Conservation (phyloP, 176 grass and related monocot species). For the Tuctoria greenei region DNA sequence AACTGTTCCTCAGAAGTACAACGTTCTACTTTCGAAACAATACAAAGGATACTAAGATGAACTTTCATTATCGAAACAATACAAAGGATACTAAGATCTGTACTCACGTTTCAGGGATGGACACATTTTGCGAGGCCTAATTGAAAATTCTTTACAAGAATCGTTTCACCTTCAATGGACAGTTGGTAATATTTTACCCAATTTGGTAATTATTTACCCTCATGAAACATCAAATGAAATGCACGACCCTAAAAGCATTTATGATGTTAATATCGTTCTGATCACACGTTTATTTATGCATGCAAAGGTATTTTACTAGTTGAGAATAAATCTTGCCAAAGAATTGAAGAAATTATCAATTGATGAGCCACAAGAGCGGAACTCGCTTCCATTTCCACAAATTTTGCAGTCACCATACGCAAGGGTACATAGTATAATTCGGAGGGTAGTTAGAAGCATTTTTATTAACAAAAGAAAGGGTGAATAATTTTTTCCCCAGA, state of each 20-base stretch:
- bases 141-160: slow-evolving; percentile 70
- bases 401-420: slow-evolving; percentile 46
- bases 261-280: neutral
- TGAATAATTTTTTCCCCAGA: neutral
- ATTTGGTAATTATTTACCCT: neutral
- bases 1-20: too few species aligned
- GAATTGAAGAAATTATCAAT: slow-evolving; percentile 63
- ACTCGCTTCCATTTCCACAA: slow-evolving; percentile 70
- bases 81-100: too few species aligned
- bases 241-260: neutral
- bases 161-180: slow-evolving; percentile 62
- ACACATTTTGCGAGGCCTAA: slow-evolving; percentile 91
- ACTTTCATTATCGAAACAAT: too few species aligned
- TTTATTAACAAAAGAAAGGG: slow-evolving; percentile 38
- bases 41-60: too few species aligned
- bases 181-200: slow-evolving; percentile 56
- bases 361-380: slow-evolving; percentile 57
- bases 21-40: too few species aligned
- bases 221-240: neutral
- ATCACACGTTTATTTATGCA: slow-evolving; percentile 21
- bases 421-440: slow-evolving; percentile 63
- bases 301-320: slow-evolving; percentile 76
- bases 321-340: slow-evolving; percentile 60
- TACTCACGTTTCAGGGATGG: slow-evolving; percentile 47
- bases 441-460: slow-evolving; percentile 40